These are phyloP conservation scores for Euphorbia peplus DNA, from an alignment of 345 rosid species.

Conservation along the genomic window DNA sequence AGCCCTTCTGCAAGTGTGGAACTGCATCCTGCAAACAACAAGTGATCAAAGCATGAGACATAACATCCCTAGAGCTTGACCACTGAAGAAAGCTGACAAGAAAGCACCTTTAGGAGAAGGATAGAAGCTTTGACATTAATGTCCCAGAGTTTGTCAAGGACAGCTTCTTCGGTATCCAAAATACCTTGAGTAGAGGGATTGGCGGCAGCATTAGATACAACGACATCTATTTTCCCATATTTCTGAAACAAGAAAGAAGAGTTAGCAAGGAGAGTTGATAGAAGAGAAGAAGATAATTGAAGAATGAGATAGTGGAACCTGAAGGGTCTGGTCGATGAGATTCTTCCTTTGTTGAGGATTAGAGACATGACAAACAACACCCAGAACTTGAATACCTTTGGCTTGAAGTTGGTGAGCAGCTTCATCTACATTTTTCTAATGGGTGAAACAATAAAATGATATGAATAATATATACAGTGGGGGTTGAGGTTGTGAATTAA, in stretches of 20 bases:
- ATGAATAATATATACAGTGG: too few relatives aligned
- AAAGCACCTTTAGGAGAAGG: constrained; percentile 58
- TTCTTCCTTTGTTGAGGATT: constrained; percentile 67
- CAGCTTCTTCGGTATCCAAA: constrained; percentile 55
- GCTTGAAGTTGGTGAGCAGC: constrained; percentile 69
- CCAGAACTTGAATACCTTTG: constrained; percentile 63
- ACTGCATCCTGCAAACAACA: constrained; percentile 57
- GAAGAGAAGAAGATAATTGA: too few relatives aligned
- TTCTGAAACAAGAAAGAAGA: constrained; percentile 40
- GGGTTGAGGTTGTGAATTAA: too few relatives aligned
- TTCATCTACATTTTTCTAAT: constrained; percentile 85
- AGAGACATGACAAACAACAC: constrained; percentile 87
- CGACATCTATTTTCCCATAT: constrained; percentile 71
- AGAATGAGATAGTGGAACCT: too few relatives aligned
- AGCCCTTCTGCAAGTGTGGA: constrained; percentile 71
- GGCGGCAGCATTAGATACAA: constrained; percentile 80
- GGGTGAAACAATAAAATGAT: too few relatives aligned
- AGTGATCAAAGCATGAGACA: too few relatives aligned
- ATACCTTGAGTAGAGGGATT: constrained; percentile 65
- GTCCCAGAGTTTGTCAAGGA: constrained; percentile 87
- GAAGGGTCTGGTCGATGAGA: constrained; percentile 58
- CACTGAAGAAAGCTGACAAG: not conserved
- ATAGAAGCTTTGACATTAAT: constrained; percentile 76
- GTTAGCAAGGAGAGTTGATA: too few relatives aligned
- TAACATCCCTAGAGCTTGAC: not conserved